phyloP scores from a whole-genome alignment of 352 stramenopile genomes.

The Phytophthora tubulina region DNA sequence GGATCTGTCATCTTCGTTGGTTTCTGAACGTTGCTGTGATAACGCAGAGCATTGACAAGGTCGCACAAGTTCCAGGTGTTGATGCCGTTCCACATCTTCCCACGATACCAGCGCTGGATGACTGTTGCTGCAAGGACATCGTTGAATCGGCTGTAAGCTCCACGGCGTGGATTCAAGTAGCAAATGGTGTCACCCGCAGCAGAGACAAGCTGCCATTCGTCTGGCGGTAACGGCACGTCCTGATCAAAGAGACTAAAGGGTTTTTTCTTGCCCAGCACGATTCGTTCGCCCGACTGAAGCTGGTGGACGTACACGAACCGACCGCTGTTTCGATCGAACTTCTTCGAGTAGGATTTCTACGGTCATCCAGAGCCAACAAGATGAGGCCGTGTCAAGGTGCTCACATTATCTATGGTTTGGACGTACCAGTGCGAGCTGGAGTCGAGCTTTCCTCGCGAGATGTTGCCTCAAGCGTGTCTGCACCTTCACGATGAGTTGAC shows the following conservation, averaged over 20 bases:
- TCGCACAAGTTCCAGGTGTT: conserved; percentile 52
- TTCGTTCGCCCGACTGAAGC: conserved; percentile 8
- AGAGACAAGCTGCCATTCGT: conserved; percentile 51
- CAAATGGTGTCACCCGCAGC: not conserved
- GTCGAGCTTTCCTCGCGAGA: conserved; percentile 44
- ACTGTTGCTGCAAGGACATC: conserved; percentile 37
- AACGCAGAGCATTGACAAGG: conserved; percentile 49
- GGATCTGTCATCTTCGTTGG: conserved; percentile 19
- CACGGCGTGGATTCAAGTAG: conserved; percentile 62
- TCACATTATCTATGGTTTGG: too few species aligned
- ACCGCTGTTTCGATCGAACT: conserved; percentile 40
- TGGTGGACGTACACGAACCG: conserved; percentile 53
- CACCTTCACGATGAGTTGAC: conserved; percentile 36
- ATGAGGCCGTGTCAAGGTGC: not conserved
- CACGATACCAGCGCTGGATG: conserved; percentile 70
- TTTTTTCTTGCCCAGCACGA: conserved; percentile 41
- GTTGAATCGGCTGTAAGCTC: conserved; percentile 54
- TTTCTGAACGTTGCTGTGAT: conserved; percentile 42
- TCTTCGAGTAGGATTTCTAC: conserved; percentile 57
- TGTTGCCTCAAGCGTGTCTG: conserved; percentile 49
- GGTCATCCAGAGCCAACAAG: not conserved
- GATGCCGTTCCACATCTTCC: conserved; percentile 61
- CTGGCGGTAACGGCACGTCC: conserved; percentile 54
- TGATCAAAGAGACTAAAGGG: conserved; percentile 55
- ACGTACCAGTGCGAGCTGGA: conserved; percentile 50